Evolutionary conservation across 805 yeast species (phyloP).

Genomic region (Metschnikowia kofuensis): DNA sequence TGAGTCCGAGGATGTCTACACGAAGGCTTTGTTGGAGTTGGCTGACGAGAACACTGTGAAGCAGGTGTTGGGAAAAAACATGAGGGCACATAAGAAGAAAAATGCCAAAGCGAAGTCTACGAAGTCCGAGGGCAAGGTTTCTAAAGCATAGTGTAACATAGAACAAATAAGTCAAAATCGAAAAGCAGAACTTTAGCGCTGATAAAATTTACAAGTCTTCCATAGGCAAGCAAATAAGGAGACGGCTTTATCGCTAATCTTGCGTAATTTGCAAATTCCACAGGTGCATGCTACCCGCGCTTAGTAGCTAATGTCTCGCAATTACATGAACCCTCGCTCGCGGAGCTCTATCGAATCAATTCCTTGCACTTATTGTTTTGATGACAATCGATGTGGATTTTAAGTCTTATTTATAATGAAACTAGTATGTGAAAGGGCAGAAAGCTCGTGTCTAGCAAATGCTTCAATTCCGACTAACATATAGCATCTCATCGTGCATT

Average conservation of each 20-base stretch:
- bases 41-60: constrained; percentile 74
- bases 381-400: constrained; percentile 17
- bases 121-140: constrained; percentile 14
- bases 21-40: constrained; percentile 71
- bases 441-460: too few relatives aligned
- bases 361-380: background rate
- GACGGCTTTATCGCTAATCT: too few relatives aligned
- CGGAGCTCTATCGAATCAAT: too few relatives aligned
- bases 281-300: background rate
- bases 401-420: constrained; percentile 12
- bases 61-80: constrained; percentile 57
- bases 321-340: too few relatives aligned
- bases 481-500: constrained; percentile 15
- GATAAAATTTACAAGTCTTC: too few relatives aligned
- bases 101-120: constrained; percentile 14
- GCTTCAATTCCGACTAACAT: constrained; percentile 15
- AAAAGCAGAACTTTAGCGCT: background rate
- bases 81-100: constrained; percentile 24
- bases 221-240: too few relatives aligned
- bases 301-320: background rate
- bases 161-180: background rate
- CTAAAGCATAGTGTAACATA: constrained; percentile 11
- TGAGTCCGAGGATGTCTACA: constrained; percentile 21
- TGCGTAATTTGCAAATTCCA: background rate
- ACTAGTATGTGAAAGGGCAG: constrained; percentile 10